Evolutionary conservation across 2,329 filamentous ascomycete species (phyloP), one percentile per base, ranked within the genome.

Genomic region (Penicillium concentricum): DNA sequence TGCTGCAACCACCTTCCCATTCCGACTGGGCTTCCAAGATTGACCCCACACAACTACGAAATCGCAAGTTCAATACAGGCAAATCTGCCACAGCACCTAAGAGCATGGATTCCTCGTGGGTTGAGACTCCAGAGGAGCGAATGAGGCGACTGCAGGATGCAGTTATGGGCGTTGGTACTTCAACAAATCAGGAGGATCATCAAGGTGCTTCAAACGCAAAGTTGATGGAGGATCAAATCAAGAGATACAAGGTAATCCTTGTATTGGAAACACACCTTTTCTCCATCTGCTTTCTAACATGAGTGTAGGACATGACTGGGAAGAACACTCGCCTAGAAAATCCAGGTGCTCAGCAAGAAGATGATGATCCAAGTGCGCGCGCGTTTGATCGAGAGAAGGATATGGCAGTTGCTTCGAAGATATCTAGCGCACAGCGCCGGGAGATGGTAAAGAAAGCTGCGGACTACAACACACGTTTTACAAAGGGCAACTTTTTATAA

Each of bases 361-460:
- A 94, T 22, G 93, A 97, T 74, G 92, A 97, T 71, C 93, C 94
- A 0, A 96, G 91, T 73, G 88, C 89, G 74, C 82, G 93, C 59
- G 88, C 85, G 0, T 97, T 97, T 75, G 91, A 97, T 76, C 83
- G 87, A 61, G 91, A 97, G 73, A 97, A 97, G 78, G 94, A 97
- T 73, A 96, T 97, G 85, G 88, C 85, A 38, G 77, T 90, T 2
- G 87, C 88, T 9, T 84, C 85, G 18, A 86, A 84, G 67, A 85
- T 97, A 51, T 88, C 86, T 26, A 79, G 86, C 62, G 82, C 87
- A 35, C 87, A 96, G 78, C 85, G 88, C 64, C 85, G 85, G 66
- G 89, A 97, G 65, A 79, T 97, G 78, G 73, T 97, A 58, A 88
- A 84, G 63, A 88, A 89, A 70, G 89, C 91, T 5, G 84, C 87